These are phyloP conservation scores for Ceratobasidium theobromae DNA, from an alignment of 1,284 basidiomycete species.

Conservation along the genomic window DNA sequence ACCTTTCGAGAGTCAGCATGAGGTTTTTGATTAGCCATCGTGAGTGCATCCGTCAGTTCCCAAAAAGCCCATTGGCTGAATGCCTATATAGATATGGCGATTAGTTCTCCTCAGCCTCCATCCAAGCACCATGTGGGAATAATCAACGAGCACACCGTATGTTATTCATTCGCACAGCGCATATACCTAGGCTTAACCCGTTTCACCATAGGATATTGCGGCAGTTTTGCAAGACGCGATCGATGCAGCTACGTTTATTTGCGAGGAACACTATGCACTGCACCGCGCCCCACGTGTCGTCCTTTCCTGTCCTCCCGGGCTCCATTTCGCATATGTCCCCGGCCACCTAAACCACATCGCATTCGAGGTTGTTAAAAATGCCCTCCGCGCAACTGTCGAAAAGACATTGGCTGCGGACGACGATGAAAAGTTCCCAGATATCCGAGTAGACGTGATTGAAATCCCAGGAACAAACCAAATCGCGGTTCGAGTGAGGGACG, in stretches of 20 bases:
- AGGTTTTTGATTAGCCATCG: constrained; percentile 30
- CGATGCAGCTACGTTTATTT: constrained; percentile 18
- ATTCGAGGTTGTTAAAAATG: constrained; percentile 25
- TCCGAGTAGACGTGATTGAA: constrained; percentile 23
- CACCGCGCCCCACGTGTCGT: constrained; percentile 12
- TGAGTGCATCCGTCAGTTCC: neutral
- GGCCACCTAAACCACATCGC: constrained; percentile 25
- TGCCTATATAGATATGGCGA: constrained; percentile 10
- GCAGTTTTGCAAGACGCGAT: constrained; percentile 18
- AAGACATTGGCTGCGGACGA: neutral
- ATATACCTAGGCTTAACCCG: neutral
- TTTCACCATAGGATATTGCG: neutral
- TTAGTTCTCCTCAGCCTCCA: constrained; percentile 17
- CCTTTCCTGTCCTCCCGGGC: neutral
- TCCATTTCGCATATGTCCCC: constrained; percentile 14
- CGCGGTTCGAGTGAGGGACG: constrained; percentile 17
- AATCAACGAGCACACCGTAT: constrained; percentile 23
- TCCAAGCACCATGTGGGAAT: constrained; percentile 23
- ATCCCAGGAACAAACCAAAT: constrained; percentile 17
- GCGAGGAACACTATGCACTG: constrained; percentile 24
- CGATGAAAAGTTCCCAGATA: constrained; percentile 23
- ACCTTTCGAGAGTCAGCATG: constrained; percentile 29
- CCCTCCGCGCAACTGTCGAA: constrained; percentile 24
- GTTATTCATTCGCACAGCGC: neutral
- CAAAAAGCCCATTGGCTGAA: neutral